A percentile compares a stretch with the other conserved stretches of the same genome.
These are phyloP conservation scores for Laetiporus sulphureus DNA, from an alignment of 1,284 basidiomycete genomes.

Conservation along the genomic window DNA sequence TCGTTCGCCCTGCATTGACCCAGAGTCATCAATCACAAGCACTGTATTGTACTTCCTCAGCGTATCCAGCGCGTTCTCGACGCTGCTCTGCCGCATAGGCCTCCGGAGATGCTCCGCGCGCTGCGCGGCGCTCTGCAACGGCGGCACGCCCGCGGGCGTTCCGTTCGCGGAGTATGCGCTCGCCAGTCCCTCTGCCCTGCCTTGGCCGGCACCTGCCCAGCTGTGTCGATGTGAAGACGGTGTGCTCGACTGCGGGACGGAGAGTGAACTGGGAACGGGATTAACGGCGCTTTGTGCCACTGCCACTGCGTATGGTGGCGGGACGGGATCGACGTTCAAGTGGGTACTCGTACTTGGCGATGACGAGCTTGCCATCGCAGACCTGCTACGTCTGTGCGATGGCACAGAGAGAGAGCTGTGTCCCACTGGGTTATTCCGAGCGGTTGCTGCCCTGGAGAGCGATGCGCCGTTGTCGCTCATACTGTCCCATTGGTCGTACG, in stretches of 20 bases:
- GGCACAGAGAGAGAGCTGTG: background rate
- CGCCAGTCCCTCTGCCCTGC: conserved; percentile 2
- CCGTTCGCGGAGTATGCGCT: background rate
- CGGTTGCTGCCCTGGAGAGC: too few relatives aligned
- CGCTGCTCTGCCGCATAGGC: conserved; percentile 23
- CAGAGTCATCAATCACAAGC: conserved; percentile 52
- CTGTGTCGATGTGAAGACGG: background rate
- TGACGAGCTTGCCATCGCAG: conserved; percentile 8
- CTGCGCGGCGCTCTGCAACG: conserved; percentile 3
- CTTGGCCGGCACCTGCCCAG: conserved; percentile 1
- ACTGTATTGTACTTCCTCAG: conserved; percentile 44
- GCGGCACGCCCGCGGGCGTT: background rate
- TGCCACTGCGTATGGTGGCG: conserved; percentile 16
- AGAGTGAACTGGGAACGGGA: background rate
- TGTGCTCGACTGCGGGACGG: background rate
- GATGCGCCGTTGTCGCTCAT: background rate
- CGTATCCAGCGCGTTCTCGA: conserved; percentile 37
- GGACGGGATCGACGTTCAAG: conserved; percentile 5
- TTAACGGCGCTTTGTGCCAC: conserved; percentile 2
- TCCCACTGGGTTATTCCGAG: too few relatives aligned
- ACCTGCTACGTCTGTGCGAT: conserved; percentile 11
- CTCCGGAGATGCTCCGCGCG: conserved; percentile 11
- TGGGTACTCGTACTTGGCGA: background rate
- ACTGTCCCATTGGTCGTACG: background rate
- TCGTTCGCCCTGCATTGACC: conserved; percentile 40